Conservation (phyloP, 2,329 filamentous ascomycete species). For the Rutstroemia sp. region DNA sequence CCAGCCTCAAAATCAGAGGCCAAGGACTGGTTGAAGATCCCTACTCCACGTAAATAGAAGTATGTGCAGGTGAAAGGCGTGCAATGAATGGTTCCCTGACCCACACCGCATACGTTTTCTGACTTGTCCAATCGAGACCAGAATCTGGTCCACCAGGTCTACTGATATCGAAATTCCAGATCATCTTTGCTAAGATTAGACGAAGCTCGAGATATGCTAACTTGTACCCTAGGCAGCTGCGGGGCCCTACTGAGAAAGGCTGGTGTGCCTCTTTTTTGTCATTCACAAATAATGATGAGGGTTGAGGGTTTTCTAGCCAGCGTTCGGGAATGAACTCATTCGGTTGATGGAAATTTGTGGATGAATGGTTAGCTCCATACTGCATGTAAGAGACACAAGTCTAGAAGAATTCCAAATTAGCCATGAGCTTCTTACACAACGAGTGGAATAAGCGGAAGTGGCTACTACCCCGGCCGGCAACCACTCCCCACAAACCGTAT, state of each 20-base stretch:
- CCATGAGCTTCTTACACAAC: background rate
- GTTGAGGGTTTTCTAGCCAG: slow-evolving; percentile 26
- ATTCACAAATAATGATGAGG: slow-evolving; percentile 30
- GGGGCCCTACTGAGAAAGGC: slow-evolving; percentile 10
- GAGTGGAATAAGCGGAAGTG: background rate
- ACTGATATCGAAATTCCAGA: slow-evolving; percentile 13
- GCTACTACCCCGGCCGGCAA: slow-evolving; percentile 6
- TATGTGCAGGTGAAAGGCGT: background rate
- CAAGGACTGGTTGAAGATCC: background rate
- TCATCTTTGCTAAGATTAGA: slow-evolving; percentile 12
- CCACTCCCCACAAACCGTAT: slow-evolving; percentile 2
- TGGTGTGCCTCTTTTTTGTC: slow-evolving; percentile 7
- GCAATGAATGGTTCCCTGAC: slow-evolving; percentile 3
- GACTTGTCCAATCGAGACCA: slow-evolving; percentile 6
- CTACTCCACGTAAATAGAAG: background rate
- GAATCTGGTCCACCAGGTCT: background rate
- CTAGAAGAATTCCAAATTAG: background rate
- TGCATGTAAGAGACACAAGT: slow-evolving; percentile 8
- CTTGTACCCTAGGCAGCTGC: slow-evolving; percentile 13
- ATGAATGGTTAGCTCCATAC: background rate
- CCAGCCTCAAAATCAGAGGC: background rate
- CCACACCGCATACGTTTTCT: slow-evolving; percentile 11
- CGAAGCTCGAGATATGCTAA: slow-evolving; percentile 9
- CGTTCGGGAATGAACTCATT: slow-evolving; percentile 18
- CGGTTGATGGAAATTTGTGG: slow-evolving; percentile 9